phyloP scores from a whole-genome alignment of 2,329 filamentous ascomycete species.

The Esteya vermicola region DNA sequence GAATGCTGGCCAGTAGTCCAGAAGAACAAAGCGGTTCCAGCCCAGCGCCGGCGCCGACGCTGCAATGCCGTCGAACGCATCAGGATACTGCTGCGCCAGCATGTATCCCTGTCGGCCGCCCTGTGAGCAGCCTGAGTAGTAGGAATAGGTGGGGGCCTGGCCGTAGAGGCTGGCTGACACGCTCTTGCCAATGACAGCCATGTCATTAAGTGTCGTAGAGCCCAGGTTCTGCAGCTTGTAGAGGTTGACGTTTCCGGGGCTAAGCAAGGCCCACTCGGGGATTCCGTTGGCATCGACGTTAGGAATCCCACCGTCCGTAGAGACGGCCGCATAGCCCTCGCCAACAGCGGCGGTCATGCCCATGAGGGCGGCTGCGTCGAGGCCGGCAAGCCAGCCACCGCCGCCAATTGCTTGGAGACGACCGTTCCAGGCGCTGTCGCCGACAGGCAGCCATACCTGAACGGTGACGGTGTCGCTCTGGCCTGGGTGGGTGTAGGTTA shows the following conservation, averaged over 20 bases:
- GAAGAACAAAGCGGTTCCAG: conserved; percentile 15
- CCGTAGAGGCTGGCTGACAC: conserved; percentile 28
- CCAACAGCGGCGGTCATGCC: conserved; percentile 7
- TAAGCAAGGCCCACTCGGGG: conserved; percentile 11
- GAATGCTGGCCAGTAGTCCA: conserved; percentile 14
- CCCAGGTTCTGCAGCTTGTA: conserved; percentile 11
- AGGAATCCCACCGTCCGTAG: conserved; percentile 15
- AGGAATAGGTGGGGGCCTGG: conserved; percentile 21
- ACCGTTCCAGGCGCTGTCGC: conserved; percentile 23
- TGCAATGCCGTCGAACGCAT: conserved; percentile 35
- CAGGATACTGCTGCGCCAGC: conserved; percentile 31
- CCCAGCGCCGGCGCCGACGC: conserved; percentile 16
- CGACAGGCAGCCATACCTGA: conserved; percentile 19
- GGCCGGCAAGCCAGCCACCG: conserved; percentile 17
- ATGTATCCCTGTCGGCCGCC: conserved; percentile 38
- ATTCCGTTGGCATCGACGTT: not conserved
- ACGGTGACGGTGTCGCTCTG: conserved; percentile 21
- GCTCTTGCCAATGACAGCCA: conserved; percentile 21
- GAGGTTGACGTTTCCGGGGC: conserved; percentile 13
- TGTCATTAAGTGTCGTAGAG: conserved; percentile 10
- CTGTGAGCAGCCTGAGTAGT: conserved; percentile 33
- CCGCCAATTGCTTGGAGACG: conserved; percentile 24
- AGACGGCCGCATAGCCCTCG: conserved; percentile 13
- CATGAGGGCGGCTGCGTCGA: conserved; percentile 7
- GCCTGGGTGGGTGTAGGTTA: conserved; percentile 26